phyloP scores from a whole-genome alignment of 345 rosid species.

The Aegle marmelos region DNA sequence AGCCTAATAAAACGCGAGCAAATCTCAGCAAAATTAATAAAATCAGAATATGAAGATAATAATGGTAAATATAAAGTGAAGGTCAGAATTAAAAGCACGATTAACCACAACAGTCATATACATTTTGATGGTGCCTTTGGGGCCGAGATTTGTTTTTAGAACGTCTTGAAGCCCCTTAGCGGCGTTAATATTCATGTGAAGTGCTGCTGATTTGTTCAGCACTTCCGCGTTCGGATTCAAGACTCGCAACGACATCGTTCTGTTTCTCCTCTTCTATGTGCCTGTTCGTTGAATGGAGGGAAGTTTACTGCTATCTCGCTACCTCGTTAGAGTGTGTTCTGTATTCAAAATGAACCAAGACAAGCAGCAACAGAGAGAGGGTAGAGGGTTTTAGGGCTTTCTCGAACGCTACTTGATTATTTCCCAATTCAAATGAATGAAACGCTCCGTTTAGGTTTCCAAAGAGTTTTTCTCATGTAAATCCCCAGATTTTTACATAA shows the following conservation, averaged over 20 bases:
- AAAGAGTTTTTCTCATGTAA: neutral
- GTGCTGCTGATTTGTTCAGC: slow-evolving; percentile 95
- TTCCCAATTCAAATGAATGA: neutral
- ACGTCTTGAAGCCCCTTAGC: slow-evolving; percentile 97
- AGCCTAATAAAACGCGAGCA: slow-evolving; percentile 43
- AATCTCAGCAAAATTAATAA: neutral
- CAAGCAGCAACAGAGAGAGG: neutral
- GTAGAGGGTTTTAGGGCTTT: slow-evolving; percentile 11
- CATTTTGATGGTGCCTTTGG: slow-evolving; percentile 99
- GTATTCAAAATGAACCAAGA: neutral
- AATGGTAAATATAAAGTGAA: neutral
- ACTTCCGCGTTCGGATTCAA: slow-evolving; percentile 97
- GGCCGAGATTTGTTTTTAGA: slow-evolving; percentile 90
- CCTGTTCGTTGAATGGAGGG: neutral
- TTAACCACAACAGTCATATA: slow-evolving; percentile 7
- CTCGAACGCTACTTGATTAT: neutral
- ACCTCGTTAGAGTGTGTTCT: neutral
- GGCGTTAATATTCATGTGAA: slow-evolving; percentile 97
- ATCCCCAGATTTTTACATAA: neutral
- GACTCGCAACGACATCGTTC: slow-evolving; percentile 80
- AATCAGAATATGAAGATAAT: too few relatives aligned
- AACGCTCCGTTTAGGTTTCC: neutral
- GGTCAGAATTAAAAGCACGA: neutral
- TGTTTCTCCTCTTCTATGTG: neutral
- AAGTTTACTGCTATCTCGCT: neutral